Conservation (phyloP, 1,284 basidiomycete species). For the Peniophora sp. region DNA sequence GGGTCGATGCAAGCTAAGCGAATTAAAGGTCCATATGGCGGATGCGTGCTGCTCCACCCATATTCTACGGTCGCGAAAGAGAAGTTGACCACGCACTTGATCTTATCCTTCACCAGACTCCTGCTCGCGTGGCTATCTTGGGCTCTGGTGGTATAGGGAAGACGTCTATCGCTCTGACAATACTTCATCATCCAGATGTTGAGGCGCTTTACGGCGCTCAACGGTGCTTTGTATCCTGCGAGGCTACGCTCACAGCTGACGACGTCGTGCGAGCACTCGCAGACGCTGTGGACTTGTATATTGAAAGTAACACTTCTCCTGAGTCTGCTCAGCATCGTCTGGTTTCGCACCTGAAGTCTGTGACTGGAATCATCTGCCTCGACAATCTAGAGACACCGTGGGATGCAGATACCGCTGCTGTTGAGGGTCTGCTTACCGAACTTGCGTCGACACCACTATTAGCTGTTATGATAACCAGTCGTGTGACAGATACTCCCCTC, state of each 20-base stretch:
- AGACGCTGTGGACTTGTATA: constrained; percentile 6
- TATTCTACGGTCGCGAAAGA: neutral
- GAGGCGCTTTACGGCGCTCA: constrained; percentile 10
- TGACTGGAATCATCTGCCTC: constrained; percentile 16
- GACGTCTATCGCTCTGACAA: constrained; percentile 21
- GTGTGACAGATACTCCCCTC: neutral
- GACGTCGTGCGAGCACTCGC: constrained; percentile 14
- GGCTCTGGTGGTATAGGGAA: constrained; percentile 29
- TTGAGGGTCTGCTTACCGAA: neutral
- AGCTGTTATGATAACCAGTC: neutral
- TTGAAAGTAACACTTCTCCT: neutral
- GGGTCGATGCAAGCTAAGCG: too few species aligned
- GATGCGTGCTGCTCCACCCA: neutral
- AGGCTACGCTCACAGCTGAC: constrained; percentile 12
- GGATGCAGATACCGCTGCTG: constrained; percentile 8
- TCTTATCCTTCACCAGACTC: neutral
- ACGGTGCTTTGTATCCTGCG: constrained; percentile 21
- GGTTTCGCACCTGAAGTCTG: constrained; percentile 10
- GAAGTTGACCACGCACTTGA: neutral
- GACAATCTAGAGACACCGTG: constrained; percentile 27
- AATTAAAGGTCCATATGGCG: neutral
- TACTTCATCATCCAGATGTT: constrained; percentile 14
- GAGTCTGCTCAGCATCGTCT: neutral
- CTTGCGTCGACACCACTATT: neutral
- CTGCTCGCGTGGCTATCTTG: constrained; percentile 16